A percentile compares a stretch with the other conserved stretches of the same genome.
phyloP scores from a whole-genome alignment of 805 yeast genomes.

The Spathaspora sp. region DNA sequence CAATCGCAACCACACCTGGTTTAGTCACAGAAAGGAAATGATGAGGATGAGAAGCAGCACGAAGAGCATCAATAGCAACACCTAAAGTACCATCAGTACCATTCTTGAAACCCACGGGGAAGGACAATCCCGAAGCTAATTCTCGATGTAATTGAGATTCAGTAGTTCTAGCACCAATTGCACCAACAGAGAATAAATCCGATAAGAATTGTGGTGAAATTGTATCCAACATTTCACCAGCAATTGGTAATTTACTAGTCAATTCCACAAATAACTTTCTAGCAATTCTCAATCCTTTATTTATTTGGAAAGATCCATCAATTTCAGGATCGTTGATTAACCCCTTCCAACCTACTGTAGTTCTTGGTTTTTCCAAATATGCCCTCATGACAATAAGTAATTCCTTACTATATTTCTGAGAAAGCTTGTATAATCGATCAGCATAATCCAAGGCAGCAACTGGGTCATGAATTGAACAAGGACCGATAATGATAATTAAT shows the following conservation, averaged over 20 bases:
- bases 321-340: conserved; percentile 95
- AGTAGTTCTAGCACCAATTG: conserved; percentile 98
- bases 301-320: conserved; percentile 87
- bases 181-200: conserved; percentile 93
- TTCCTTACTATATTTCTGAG: conserved; percentile 67
- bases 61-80: conserved; percentile 91
- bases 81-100: conserved; percentile 96
- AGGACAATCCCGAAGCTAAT: conserved; percentile 91
- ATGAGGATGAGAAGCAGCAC: conserved; percentile 90
- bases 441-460: conserved; percentile 89
- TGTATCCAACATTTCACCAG: conserved; percentile 96
- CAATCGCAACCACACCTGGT: conserved; percentile 94
- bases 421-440: conserved; percentile 52
- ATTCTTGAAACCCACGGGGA: conserved; percentile 98
- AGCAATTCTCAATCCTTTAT: conserved; percentile 88
- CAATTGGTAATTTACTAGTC: conserved; percentile 85
- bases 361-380: conserved; percentile 95
- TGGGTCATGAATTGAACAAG: conserved; percentile 96
- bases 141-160: conserved; percentile 98
- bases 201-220: conserved; percentile 94
- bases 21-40: conserved; percentile 94
- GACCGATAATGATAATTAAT: conserved; percentile 86
- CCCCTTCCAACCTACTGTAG: conserved; percentile 99
- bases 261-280: conserved; percentile 82
- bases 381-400: conserved; percentile 93